phyloP scores from a whole-genome alignment of 768 basidiomycete species.

The Leccinum aurantiacum region DNA sequence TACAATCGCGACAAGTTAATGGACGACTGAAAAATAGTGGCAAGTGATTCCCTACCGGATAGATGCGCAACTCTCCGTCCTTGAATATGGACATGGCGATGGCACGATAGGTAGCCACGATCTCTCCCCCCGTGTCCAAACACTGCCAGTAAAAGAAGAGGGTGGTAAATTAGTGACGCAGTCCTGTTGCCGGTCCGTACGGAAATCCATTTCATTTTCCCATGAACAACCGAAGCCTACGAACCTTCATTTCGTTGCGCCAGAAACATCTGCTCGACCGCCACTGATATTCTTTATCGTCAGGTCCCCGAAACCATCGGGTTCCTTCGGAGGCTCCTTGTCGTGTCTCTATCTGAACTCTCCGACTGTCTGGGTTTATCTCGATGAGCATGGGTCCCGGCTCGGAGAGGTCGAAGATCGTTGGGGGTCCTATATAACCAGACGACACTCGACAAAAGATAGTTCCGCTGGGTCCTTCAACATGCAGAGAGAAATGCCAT shows the following conservation, averaged over 20 bases:
- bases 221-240: not conserved
- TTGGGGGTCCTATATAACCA: conserved; percentile 20
- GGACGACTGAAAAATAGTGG: not conserved
- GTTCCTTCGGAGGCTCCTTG: conserved; percentile 11
- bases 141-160: conserved; percentile 14
- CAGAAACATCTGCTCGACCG: conserved; percentile 9
- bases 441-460: conserved; percentile 23
- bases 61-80: conserved; percentile 28
- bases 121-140: conserved; percentile 14
- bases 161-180: not conserved
- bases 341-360: conserved; percentile 14
- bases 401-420: not conserved
- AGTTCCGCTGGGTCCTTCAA: conserved; percentile 16
- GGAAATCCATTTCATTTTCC: not conserved
- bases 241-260: conserved; percentile 27
- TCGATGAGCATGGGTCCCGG: conserved; percentile 13
- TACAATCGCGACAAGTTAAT: conserved; percentile 6
- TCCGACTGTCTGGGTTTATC: conserved; percentile 14
- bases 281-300: conserved; percentile 26
- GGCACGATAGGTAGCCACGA: conserved; percentile 30
- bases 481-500: conserved; percentile 24
- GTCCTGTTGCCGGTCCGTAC: not conserved
- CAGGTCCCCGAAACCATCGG: conserved; percentile 27
- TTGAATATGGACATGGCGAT: conserved; percentile 26
- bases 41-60: conserved; percentile 22